These are phyloP conservation scores for Arabis alpina DNA, from an alignment of 345 rosid species.

Conservation along the genomic window DNA sequence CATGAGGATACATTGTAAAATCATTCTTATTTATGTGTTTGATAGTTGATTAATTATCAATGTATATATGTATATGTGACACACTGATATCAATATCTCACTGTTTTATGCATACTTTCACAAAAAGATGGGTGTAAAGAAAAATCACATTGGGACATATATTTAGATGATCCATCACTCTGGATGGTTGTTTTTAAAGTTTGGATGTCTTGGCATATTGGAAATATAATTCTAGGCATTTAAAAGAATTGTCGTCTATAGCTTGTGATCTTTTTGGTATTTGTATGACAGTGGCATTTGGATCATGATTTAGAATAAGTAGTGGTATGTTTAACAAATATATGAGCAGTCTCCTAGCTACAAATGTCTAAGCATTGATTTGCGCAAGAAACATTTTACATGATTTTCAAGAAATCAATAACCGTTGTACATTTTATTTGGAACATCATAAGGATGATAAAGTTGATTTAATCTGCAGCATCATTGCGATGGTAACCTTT, in stretches of 20 bases:
- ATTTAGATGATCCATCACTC: neutral
- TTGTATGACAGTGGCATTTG: neutral
- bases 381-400: neutral
- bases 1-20: too few species aligned
- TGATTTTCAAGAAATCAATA: neutral
- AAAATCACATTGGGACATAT: neutral
- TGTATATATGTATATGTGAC: too few species aligned
- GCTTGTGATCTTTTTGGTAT: neutral
- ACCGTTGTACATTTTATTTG: too few species aligned
- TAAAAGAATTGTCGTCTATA: neutral
- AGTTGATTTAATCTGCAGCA: too few species aligned
- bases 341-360: neutral
- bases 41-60: too few species aligned
- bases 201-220: neutral
- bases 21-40: neutral
- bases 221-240: neutral
- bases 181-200: neutral
- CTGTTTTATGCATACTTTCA: neutral
- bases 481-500: too few species aligned
- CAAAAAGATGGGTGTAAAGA: neutral
- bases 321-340: neutral
- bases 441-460: too few species aligned
- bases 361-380: neutral
- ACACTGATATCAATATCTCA: neutral
- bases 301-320: neutral